Conservation (phyloP, 352 stramenopile species). For the Pythium biforme region DNA sequence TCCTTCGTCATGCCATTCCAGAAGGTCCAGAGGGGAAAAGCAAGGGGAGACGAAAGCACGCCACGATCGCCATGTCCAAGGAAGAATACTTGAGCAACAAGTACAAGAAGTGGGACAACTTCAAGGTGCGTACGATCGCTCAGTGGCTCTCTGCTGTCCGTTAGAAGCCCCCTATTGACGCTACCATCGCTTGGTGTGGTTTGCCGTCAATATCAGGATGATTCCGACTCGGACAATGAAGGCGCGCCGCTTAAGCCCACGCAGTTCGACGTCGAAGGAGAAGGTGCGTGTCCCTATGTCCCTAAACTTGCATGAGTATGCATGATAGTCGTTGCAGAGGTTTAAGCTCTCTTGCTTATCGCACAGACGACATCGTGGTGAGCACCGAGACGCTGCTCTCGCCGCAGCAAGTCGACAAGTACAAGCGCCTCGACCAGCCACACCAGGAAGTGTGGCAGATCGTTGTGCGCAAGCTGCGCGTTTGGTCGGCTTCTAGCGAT, state of each 20-base stretch:
- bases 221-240: conserved; percentile 54
- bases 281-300: conserved; percentile 36
- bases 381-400: conserved; percentile 71
- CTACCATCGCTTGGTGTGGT: neutral
- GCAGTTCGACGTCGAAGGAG: conserved; percentile 78
- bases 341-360: too few relatives aligned
- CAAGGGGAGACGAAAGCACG: neutral
- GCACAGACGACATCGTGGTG: conserved; percentile 70
- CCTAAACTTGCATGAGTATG: too few relatives aligned
- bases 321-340: neutral
- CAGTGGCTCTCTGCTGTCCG: too few relatives aligned
- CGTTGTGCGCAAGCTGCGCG: conserved; percentile 81
- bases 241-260: conserved; percentile 65
- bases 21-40: conserved; percentile 12
- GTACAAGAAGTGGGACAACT: conserved; percentile 89
- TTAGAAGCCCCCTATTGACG: neutral
- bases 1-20: conserved; percentile 20
- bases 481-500: conserved; percentile 78
- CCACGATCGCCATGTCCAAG: conserved; percentile 30
- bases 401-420: conserved; percentile 60
- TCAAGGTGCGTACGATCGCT: conserved; percentile 43
- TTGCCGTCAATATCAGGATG: conserved; percentile 32
- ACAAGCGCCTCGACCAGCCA: conserved; percentile 70
- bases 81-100: conserved; percentile 85
- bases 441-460: conserved; percentile 87